Evolutionary conservation across 2,329 filamentous ascomycete species (phyloP).

Genomic region (Fusarium ambrosium): DNA sequence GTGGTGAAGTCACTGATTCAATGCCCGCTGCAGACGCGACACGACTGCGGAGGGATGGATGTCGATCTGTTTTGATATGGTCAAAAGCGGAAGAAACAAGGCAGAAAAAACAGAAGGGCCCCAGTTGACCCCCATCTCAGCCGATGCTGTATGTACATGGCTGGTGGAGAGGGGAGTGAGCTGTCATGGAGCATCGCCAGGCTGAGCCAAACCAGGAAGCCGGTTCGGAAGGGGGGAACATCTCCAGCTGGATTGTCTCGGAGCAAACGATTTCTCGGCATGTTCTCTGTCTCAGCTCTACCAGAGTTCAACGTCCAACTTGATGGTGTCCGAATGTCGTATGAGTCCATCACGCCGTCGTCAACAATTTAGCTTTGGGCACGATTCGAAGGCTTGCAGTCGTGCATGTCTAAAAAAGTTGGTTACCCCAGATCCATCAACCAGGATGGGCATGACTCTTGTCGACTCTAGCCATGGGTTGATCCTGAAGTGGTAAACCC

Average conservation of each 20-base stretch:
- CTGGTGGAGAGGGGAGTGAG: constrained; percentile 18
- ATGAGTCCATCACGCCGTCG: constrained; percentile 22
- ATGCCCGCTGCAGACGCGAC: constrained; percentile 20
- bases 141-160: not conserved
- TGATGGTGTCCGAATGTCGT: too few species aligned
- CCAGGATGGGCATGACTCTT: constrained; percentile 14
- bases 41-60: constrained; percentile 14
- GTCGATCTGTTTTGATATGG: constrained; percentile 40
- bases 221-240: constrained; percentile 10
- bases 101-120: not conserved
- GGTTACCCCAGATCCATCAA: constrained; percentile 34
- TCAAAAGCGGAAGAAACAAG: constrained; percentile 8
- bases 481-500: constrained; percentile 31
- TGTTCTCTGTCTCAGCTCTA: constrained; percentile 8
- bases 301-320: not conserved
- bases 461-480: constrained; percentile 9
- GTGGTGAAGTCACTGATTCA: constrained; percentile 35
- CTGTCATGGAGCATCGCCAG: constrained; percentile 20
- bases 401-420: constrained; percentile 22
- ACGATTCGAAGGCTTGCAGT: constrained; percentile 28
- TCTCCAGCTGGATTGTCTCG: constrained; percentile 18
- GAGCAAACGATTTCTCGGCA: constrained; percentile 2
- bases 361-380: constrained; percentile 21
- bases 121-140: constrained; percentile 25
- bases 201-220: constrained; percentile 16